phyloP scores from a whole-genome alignment of 2,329 filamentous ascomycete species.

The Colletotrichum tamarilloi region DNA sequence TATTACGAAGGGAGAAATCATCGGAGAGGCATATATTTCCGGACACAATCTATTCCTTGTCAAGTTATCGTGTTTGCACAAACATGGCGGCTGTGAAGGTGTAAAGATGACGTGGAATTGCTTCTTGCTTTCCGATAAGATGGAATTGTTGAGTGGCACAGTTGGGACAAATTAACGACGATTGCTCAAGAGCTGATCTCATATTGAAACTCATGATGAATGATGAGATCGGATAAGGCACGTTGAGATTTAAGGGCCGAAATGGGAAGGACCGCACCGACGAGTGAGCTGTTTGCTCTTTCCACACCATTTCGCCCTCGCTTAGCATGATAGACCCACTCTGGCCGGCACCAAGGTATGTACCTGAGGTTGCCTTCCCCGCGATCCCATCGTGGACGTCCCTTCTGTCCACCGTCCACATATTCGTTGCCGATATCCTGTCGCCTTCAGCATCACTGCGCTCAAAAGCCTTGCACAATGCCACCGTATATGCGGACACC shows the following conservation, averaged over 20 bases:
- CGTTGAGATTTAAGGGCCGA: background rate
- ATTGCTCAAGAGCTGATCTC: background rate
- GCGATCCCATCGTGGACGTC: background rate
- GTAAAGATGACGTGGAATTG: background rate
- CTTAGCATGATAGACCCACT: background rate
- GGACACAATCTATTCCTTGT: background rate
- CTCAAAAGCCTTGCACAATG: background rate
- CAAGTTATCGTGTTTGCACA: background rate
- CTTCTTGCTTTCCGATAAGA: background rate
- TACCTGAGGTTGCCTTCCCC: background rate
- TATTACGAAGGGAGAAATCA: background rate
- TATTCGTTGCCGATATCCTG: background rate
- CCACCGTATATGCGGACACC: background rate
- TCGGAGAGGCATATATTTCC: background rate
- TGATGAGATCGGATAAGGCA: background rate
- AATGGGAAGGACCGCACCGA: background rate
- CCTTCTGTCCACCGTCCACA: background rate
- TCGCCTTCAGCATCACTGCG: background rate
- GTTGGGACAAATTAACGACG: background rate
- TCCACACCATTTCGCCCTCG: background rate
- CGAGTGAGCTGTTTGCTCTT: background rate
- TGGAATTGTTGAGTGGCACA: background rate
- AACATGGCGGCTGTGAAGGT: background rate
- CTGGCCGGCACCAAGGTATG: background rate
- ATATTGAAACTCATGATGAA: background rate